These are phyloP conservation scores for Lachancea cidri DNA, from an alignment of 805 yeast genomes.

Conservation along the genomic window DNA sequence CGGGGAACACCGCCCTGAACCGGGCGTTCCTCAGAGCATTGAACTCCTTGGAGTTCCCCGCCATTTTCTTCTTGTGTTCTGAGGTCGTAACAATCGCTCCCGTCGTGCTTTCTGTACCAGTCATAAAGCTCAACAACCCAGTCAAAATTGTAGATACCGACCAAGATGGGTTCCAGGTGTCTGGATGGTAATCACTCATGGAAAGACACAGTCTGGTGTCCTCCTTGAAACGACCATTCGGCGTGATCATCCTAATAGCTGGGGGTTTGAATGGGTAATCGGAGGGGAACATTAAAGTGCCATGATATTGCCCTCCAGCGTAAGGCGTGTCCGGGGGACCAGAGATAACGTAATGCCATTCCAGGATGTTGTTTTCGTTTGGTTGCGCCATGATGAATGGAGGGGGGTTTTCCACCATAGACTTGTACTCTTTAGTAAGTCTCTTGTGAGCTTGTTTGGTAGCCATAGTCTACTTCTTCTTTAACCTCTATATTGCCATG, in stretches of 20 bases:
- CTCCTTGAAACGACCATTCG: conserved; percentile 80
- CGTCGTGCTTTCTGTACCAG: conserved; percentile 76
- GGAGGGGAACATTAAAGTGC: conserved; percentile 72
- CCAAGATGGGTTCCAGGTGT: conserved; percentile 97
- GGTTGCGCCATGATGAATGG: conserved; percentile 85
- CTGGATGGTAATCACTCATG: conserved; percentile 95
- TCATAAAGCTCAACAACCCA: conserved; percentile 89
- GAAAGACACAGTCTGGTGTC: conserved; percentile 80
- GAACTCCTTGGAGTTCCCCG: conserved; percentile 56
- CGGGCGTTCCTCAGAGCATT: conserved; percentile 50
- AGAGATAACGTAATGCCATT: conserved; percentile 89
- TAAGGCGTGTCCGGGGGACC: conserved; percentile 93
- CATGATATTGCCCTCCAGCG: conserved; percentile 83
- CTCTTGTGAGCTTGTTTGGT: conserved; percentile 42
- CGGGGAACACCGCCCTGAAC: conserved; percentile 66
- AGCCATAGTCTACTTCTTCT: conserved; percentile 31
- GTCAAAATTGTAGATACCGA: conserved; percentile 82
- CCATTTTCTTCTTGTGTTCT: conserved; percentile 49
- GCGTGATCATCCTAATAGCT: conserved; percentile 81
- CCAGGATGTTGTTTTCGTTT: conserved; percentile 77
- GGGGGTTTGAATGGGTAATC: conserved; percentile 94
- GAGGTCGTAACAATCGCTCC: conserved; percentile 72
- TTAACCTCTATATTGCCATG: background rate
- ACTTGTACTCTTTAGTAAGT: conserved; percentile 75
- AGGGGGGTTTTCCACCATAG: conserved; percentile 72